Evolutionary conservation across 2,329 filamentous ascomycete species (phyloP).

Genomic region (Colletotrichum filicis): DNA sequence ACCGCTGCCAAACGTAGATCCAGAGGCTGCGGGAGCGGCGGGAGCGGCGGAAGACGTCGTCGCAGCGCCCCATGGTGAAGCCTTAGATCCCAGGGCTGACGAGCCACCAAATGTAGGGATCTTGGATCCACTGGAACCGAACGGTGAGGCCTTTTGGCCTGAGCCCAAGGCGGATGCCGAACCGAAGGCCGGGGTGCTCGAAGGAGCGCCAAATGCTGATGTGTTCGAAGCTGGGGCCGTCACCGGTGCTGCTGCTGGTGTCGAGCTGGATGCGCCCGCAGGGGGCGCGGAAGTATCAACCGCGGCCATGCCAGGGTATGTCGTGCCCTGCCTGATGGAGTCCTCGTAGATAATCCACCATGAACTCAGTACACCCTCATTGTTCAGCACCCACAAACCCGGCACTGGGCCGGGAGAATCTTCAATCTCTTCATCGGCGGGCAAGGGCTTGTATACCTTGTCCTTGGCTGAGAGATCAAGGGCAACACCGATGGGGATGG

Average conservation of each 20-base stretch:
- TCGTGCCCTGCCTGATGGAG: slow-evolving; percentile 78
- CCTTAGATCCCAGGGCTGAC: slow-evolving; percentile 59
- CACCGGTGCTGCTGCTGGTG: slow-evolving; percentile 34
- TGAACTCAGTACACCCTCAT: slow-evolving; percentile 84
- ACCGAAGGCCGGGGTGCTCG: slow-evolving; percentile 40
- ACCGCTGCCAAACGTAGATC: slow-evolving; percentile 56
- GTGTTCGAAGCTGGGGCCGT: slow-evolving; percentile 9
- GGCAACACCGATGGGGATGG: slow-evolving; percentile 80
- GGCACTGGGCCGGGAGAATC: slow-evolving; percentile 85
- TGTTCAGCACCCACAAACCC: slow-evolving; percentile 85
- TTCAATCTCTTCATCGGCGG: slow-evolving; percentile 79
- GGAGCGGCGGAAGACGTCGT: slow-evolving; percentile 6
- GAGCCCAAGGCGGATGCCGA: slow-evolving; percentile 50
- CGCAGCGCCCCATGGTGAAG: slow-evolving; percentile 61
- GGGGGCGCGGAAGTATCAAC: slow-evolving; percentile 44
- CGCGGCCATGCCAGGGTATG: slow-evolving; percentile 75
- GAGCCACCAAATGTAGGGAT: slow-evolving; percentile 58
- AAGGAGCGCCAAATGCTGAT: slow-evolving; percentile 39
- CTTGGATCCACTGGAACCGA: slow-evolving; percentile 40
- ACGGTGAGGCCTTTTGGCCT: slow-evolving; percentile 36
- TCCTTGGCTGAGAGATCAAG: slow-evolving; percentile 88
- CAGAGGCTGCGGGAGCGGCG: slow-evolving; percentile 38
- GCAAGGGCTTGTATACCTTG: slow-evolving; percentile 81
- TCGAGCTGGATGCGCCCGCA: slow-evolving; percentile 34
- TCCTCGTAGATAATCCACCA: slow-evolving; percentile 97